Conservation (phyloP, 371 early-diverging fungal species). For the Actinomortierella wolfii region DNA sequence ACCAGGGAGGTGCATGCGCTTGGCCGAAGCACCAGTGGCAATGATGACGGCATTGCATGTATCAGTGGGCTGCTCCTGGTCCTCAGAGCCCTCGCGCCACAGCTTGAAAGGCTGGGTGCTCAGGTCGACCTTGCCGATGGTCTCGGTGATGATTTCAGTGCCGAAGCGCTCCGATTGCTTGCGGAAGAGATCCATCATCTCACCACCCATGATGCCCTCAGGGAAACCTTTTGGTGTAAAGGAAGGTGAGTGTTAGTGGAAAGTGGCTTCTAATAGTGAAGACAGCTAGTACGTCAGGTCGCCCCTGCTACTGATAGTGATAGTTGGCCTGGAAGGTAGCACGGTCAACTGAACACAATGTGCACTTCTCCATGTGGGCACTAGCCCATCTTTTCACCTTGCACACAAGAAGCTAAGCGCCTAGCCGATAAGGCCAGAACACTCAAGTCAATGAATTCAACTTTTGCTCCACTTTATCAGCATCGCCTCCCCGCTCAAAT, state of each 20-base stretch:
- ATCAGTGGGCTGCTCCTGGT: conserved; percentile 66
- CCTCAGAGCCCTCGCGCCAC: conserved; percentile 86
- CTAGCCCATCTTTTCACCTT: no score
- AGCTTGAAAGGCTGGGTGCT: conserved; percentile 85
- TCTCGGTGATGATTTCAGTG: conserved; percentile 88
- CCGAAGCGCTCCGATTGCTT: conserved; percentile 83
- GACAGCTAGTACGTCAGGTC: conserved; percentile 15
- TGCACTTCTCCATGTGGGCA: no score
- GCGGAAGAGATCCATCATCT: conserved; percentile 83
- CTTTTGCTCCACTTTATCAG: no score
- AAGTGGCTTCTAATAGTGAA: conserved; percentile 20
- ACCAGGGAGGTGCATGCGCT: conserved; percentile 83
- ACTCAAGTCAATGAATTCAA: no score
- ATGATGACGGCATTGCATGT: conserved; percentile 89
- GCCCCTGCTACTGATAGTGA: no score
- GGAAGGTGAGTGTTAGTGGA: background rate
- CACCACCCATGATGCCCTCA: conserved; percentile 80
- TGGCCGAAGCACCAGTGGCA: conserved; percentile 99
- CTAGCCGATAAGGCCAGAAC: no score
- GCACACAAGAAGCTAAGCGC: no score
- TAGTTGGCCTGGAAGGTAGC: no score
- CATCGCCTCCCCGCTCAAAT: no score
- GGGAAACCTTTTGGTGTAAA: conserved; percentile 60
- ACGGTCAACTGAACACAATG: no score
- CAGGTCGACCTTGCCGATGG: conserved; percentile 85